phyloP scores from a whole-genome alignment of 768 basidiomycete genomes.

The Suillus tomentosus region DNA sequence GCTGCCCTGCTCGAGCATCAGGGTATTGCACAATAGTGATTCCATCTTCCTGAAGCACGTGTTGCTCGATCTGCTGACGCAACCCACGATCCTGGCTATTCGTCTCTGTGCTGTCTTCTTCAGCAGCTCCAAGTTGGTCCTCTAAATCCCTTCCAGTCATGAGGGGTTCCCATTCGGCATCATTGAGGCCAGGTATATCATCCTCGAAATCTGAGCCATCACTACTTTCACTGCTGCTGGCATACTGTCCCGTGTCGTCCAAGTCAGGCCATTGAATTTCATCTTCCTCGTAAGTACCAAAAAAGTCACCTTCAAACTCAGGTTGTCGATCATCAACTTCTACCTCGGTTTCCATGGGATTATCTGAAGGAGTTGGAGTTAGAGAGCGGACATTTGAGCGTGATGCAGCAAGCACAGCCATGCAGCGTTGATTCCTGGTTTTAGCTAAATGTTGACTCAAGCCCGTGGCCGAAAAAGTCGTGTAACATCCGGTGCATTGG shows the following conservation, averaged over 20 bases:
- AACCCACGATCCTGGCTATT: too few relatives aligned
- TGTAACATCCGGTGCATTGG: background rate
- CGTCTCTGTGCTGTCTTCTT: too few relatives aligned
- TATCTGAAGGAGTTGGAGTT: background rate
- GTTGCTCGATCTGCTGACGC: background rate
- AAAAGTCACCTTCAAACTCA: background rate
- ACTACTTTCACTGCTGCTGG: background rate
- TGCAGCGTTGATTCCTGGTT: background rate
- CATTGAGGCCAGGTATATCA: background rate
- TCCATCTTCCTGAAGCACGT: background rate
- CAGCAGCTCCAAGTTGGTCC: background rate
- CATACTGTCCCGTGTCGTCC: background rate
- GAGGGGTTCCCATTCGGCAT: background rate
- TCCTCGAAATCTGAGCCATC: background rate
- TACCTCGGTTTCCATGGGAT: too few relatives aligned
- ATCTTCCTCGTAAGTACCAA: too few relatives aligned
- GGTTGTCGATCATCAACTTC: too few relatives aligned
- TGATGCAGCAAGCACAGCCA: background rate
- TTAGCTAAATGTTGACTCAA: background rate
- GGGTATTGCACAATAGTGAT: background rate
- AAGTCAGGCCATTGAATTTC: background rate
- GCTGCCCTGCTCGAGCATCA: background rate
- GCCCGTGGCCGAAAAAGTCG: background rate
- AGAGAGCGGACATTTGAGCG: background rate
- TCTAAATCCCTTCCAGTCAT: background rate